Percentiles rank a stretch among this genome's conserved stretches.
phyloP scores from a whole-genome alignment of 2,329 filamentous ascomycete species.

The Penicillium decumbens region DNA sequence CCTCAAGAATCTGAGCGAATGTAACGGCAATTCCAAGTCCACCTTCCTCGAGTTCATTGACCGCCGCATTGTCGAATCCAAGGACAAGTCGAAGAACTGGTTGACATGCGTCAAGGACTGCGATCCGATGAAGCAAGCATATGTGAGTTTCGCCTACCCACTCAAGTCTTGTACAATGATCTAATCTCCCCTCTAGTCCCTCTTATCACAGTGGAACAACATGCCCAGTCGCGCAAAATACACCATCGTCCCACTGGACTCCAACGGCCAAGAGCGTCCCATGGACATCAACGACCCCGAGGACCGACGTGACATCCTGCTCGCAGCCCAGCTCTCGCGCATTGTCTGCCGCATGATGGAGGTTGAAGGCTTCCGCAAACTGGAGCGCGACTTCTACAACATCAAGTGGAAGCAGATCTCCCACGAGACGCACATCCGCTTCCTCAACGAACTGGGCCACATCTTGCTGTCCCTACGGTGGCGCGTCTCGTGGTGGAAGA shows the following conservation, averaged over 20 bases:
- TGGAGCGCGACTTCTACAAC: conserved; percentile 45
- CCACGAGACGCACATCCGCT: conserved; percentile 40
- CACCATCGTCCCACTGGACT: conserved; percentile 35
- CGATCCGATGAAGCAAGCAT: conserved; percentile 39
- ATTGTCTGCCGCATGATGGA: conserved; percentile 47
- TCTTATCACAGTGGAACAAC: conserved; percentile 44
- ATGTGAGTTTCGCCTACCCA: conserved; percentile 31
- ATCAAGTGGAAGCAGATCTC: conserved; percentile 45
- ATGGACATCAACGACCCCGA: conserved; percentile 39
- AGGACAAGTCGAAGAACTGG: conserved; percentile 45
- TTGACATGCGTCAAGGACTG: conserved; percentile 40
- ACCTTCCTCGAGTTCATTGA: conserved; percentile 45
- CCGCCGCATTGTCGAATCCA: conserved; percentile 42
- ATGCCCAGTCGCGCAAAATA: conserved; percentile 47
- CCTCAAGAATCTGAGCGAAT: conserved; percentile 36
- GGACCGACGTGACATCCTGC: conserved; percentile 38
- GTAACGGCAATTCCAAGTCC: conserved; percentile 36
- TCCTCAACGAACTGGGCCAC: conserved; percentile 38
- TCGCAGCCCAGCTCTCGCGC: conserved; percentile 44
- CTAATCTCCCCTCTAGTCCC: conserved; percentile 25
- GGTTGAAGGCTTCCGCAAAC: conserved; percentile 43
- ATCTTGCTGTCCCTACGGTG: conserved; percentile 44
- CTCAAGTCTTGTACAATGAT: not conserved
- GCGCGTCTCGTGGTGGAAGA: conserved; percentile 45
- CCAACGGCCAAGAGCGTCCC: conserved; percentile 29